Evolutionary conservation across 2,329 filamentous ascomycete species (phyloP), one percentile per base, ranked within the genome.

Genomic region (Domatiomyces catenatus): DNA sequence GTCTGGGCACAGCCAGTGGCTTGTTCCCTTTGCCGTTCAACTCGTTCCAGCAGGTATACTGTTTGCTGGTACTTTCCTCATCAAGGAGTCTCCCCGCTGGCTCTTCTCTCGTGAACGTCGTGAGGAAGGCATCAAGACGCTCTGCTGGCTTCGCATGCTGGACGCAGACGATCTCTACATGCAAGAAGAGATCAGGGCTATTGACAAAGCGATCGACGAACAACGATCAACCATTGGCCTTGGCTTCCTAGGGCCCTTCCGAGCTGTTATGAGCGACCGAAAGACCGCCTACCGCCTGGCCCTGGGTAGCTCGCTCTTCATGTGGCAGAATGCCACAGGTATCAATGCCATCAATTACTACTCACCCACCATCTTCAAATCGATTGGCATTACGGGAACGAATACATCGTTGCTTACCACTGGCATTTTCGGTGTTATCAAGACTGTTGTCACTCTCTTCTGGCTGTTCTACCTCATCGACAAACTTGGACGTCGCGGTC

Each of bases 321-420:
- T 89, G 49, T 87, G 80, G 74, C 85, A 90, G 66, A 90, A 90
- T 59, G 81, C 81, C 47, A 74, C 70, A 2, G 84, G 84, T 2
- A 87, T 87, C 69, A 60, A 60, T 58, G 83, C 83, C 18, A 81
- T 85, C 69, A 87, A 86, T 69, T 87, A 86, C 67, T 86, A 83
- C 65, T 74, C 71, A 1, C 82, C 83, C 0, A 82, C 76, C 0
- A 76, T 86, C 8, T 86, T 87, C 71, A 74, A 74, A 53, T 76
- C 73, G 10, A 75, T 85, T 42, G 81, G 81, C 12, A 69, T 84
- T 12, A 72, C 66, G 0, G 76, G 77, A 4, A 77, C 75, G 20
- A 81, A 75, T 49, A 74, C 73, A 3, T 71, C 73, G 10, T 71
- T 83, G 54, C 67, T 83, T 36, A 84, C 83, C 0, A 88, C 84